phyloP scores from a whole-genome alignment of 805 yeast species.

The Candida xiaguanensis region DNA sequence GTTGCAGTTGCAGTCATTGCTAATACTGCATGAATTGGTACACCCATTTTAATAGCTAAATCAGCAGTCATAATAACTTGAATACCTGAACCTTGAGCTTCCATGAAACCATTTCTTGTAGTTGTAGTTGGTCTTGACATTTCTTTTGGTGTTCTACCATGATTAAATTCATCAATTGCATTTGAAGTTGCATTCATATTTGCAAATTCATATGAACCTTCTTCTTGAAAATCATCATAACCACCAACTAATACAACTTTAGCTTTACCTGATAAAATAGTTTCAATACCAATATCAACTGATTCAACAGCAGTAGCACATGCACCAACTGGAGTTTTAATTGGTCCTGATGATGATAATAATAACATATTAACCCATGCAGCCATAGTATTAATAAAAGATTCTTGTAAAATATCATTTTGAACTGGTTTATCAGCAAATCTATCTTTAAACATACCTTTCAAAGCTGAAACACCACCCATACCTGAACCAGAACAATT shows the following conservation, averaged over 20 bases:
- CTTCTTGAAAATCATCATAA: conserved; percentile 99
- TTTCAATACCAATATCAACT: conserved; percentile 92
- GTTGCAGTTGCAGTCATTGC: conserved; percentile 96
- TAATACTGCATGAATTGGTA: conserved; percentile 93
- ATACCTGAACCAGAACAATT: conserved; percentile 99
- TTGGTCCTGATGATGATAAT: conserved; percentile 96
- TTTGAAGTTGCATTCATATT: conserved; percentile 99
- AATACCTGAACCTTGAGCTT: conserved; percentile 98
- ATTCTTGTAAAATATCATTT: conserved; percentile 95
- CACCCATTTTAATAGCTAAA: conserved; percentile 96
- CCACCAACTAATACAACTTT: conserved; percentile 98
- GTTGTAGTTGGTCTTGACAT: conserved; percentile 99
- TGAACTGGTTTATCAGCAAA: conserved; percentile 91
- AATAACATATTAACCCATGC: conserved; percentile 99
- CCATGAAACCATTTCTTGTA: conserved; percentile 97
- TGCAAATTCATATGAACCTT: conserved; percentile 95
- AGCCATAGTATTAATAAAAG: conserved; percentile 97
- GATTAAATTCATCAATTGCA: conserved; percentile 79
- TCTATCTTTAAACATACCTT: conserved; percentile 97
- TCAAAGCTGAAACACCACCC: conserved; percentile 98
- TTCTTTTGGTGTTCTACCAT: conserved; percentile 96
- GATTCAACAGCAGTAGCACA: conserved; percentile 99
- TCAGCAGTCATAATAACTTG: conserved; percentile 95
- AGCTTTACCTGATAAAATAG: conserved; percentile 90
- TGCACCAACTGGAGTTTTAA: conserved; percentile 99